Evolutionary conservation across 441 rosid genomes (phyloP).

Genomic region (Eutrema salsugineum): DNA sequence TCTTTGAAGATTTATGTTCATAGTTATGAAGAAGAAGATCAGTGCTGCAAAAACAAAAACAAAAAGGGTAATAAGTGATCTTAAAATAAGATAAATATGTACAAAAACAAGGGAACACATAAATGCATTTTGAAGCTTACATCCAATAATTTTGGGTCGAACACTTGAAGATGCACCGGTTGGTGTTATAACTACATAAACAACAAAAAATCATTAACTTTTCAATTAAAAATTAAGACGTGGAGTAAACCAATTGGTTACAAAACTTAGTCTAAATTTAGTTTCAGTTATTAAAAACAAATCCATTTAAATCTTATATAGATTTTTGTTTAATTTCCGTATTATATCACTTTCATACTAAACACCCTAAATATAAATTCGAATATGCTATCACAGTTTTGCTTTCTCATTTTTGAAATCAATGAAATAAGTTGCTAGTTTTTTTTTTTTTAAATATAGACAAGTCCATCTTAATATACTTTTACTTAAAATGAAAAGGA

Average conservation of each 20-base stretch:
- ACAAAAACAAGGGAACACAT: background rate
- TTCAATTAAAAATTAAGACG: background rate
- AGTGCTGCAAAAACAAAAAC: constrained; percentile 2
- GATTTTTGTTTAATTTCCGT: too few species aligned
- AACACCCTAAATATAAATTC: too few species aligned
- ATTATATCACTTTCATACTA: too few species aligned
- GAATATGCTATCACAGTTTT: too few species aligned
- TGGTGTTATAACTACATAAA: constrained; percentile 10
- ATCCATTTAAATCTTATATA: too few species aligned
- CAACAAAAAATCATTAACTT: background rate
- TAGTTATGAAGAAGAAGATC: constrained; percentile 4
- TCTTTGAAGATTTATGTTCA: background rate
- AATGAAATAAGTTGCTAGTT: too few species aligned
- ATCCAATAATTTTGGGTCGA: background rate
- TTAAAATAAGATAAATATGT: background rate
- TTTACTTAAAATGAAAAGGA: too few species aligned
- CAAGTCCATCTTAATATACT: too few species aligned
- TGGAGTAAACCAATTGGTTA: background rate
- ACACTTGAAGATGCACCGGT: constrained; percentile 5
- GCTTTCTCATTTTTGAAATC: too few species aligned
- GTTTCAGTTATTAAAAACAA: too few species aligned
- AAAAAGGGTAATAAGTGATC: background rate
- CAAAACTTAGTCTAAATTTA: background rate
- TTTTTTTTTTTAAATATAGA: too few species aligned
- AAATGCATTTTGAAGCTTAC: constrained; percentile 19